Evolutionary conservation across 805 yeast species (phyloP).

Genomic region (Metschnikowia corniflorae): DNA sequence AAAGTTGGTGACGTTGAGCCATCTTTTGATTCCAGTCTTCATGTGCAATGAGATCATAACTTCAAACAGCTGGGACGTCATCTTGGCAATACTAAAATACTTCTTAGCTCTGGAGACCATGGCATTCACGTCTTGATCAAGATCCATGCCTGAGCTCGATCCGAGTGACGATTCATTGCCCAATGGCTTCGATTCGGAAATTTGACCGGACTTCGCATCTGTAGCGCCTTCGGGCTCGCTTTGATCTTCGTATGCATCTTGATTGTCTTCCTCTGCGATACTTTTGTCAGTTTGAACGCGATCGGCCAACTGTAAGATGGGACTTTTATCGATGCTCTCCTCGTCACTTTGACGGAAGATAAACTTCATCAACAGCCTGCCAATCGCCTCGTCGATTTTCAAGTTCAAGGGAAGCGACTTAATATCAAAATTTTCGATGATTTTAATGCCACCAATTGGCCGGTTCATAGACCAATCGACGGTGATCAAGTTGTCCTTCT

Average conservation of each 20-base stretch:
- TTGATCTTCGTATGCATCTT: constrained; percentile 1
- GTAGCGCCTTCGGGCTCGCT: not conserved
- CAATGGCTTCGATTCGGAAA: constrained; percentile 1
- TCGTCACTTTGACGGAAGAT: constrained; percentile 26
- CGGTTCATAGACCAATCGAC: constrained; percentile 43
- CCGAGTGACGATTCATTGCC: constrained; percentile 6
- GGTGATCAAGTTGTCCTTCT: constrained; percentile 22
- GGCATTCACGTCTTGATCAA: constrained; percentile 33
- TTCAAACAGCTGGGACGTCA: constrained; percentile 28
- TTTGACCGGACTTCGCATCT: constrained; percentile 3
- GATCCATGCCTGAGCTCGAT: constrained; percentile 5
- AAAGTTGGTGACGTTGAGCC: constrained; percentile 38
- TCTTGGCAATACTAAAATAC: constrained; percentile 61
- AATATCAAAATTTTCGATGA: constrained; percentile 38
- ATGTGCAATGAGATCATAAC: constrained; percentile 35
- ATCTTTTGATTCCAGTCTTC: constrained; percentile 30
- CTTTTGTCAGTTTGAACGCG: constrained; percentile 7
- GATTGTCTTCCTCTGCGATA: constrained; percentile 6
- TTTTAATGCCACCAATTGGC: constrained; percentile 40
- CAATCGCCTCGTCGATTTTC: constrained; percentile 38
- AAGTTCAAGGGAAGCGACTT: constrained; percentile 36
- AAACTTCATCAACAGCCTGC: constrained; percentile 35
- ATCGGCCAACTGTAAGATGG: constrained; percentile 11
- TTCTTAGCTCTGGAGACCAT: constrained; percentile 77
- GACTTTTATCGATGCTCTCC: constrained; percentile 11